A percentile compares a stretch with the other conserved stretches of the same genome.
These are phyloP conservation scores for Calonectria multiphialidica DNA, from an alignment of 2,329 filamentous ascomycete species.

Conservation along the genomic window DNA sequence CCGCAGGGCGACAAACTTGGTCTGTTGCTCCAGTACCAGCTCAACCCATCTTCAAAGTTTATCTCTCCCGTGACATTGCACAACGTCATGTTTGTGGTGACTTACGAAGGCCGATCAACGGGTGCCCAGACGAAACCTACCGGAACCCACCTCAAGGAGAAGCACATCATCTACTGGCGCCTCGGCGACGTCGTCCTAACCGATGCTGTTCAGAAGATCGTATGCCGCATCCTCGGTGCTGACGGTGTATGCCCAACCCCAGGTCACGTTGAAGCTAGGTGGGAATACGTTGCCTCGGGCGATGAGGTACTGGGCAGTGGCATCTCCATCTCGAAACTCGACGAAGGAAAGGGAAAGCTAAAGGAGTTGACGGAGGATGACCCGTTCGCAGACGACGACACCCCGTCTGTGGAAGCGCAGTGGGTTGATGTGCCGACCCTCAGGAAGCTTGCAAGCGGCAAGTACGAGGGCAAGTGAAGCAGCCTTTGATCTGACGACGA, in stretches of 20 bases:
- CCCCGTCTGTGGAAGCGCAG: slow-evolving; percentile 39
- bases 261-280: slow-evolving; percentile 85
- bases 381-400: slow-evolving; percentile 74
- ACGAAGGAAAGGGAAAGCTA: slow-evolving; percentile 63
- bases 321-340: slow-evolving; percentile 72
- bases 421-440: slow-evolving; percentile 78
- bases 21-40: slow-evolving; percentile 84
- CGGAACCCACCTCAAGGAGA: slow-evolving; percentile 84
- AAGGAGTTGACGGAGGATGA: slow-evolving; percentile 67
- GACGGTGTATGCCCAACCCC: slow-evolving; percentile 78
- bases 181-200: slow-evolving; percentile 79
- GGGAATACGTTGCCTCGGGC: slow-evolving; percentile 70
- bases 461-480: slow-evolving; percentile 71
- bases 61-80: slow-evolving; percentile 61
- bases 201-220: slow-evolving; percentile 78
- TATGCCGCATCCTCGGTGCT: slow-evolving; percentile 83
- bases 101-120: slow-evolving; percentile 76
- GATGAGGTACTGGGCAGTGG: slow-evolving; percentile 65
- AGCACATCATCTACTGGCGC: slow-evolving; percentile 84
- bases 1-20: slow-evolving; percentile 87
- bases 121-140: slow-evolving; percentile 82
- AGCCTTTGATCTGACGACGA: slow-evolving; percentile 9
- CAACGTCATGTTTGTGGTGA: slow-evolving; percentile 81
- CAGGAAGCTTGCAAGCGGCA: slow-evolving; percentile 79
- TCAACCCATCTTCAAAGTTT: slow-evolving; percentile 77